Evolutionary conservation across 345 rosid species (phyloP), one percentile per base, ranked within the genome.

Genomic region (Eutrema heterophyllum): DNA sequence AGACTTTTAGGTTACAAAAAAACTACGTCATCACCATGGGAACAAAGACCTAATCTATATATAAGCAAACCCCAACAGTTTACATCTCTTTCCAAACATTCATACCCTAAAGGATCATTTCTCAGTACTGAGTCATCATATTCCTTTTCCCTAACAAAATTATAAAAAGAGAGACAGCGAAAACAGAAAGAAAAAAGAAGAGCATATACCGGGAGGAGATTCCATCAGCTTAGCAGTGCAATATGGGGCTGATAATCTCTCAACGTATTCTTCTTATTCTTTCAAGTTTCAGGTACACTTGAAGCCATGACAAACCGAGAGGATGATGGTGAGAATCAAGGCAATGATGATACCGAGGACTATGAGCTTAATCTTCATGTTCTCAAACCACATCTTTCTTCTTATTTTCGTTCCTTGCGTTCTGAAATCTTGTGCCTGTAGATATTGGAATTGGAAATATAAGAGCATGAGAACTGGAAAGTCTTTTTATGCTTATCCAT

Each of bases 341-440:
- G 87, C 87, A 55, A 83, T 63, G 75, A 88, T 55, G 72, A 86
- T 89, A 27, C 82, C 87, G 50, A 79, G 64, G 60, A 88, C 91
- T 76, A 85, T 86, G 49, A 89, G 85, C 84, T 89, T 89, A 18
- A 89, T 81, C 79, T 89, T 87, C 91, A 89, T 89, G 91, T 89
- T 89, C 81, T 86, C 87, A 55, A 84, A 69, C 91, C 94, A 87
- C 94, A 88, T 86, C 81, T 84, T 88, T 64, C 91, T 83, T 78
- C 82, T 84, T 29, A 88, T 84, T 75, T 86, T 79, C 24, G 91
- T 86, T 75, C 94, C 91, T 58, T 84, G 87, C 27, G 84, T 85
- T 79, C 89, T 81, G 79, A 88, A 88, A 72, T 86, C 91, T 83
- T 88, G 94, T 14, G 94, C 94, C 94, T 88, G 81, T 29, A 49